Evolutionary conservation across 2,329 filamentous ascomycete species (phyloP).

Genomic region (Aspergillus sp.): DNA sequence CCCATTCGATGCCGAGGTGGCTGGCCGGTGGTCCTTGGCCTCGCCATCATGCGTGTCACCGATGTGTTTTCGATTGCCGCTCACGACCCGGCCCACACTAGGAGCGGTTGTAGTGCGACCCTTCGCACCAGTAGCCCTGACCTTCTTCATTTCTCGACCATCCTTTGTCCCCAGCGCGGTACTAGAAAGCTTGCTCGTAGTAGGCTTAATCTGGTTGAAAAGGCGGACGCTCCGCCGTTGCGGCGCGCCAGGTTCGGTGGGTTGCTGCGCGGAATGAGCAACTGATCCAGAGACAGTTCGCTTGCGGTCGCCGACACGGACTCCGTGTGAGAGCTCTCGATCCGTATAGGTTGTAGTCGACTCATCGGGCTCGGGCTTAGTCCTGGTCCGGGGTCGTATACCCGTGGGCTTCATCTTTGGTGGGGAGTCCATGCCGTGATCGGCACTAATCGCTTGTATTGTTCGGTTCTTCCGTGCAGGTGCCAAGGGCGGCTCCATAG

Average conservation of each 20-base stretch:
- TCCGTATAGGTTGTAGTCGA: conserved; percentile 35
- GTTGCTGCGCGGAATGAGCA: conserved; percentile 54
- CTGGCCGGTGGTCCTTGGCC: conserved; percentile 57
- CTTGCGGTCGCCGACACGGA: conserved; percentile 67
- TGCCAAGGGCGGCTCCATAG: conserved; percentile 47
- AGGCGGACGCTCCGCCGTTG: conserved; percentile 73
- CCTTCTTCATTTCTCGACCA: conserved; percentile 78
- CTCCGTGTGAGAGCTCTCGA: conserved; percentile 33
- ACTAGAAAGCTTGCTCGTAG: conserved; percentile 63
- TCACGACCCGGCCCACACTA: conserved; percentile 81
- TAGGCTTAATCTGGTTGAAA: conserved; percentile 69
- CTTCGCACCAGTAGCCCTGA: conserved; percentile 72
- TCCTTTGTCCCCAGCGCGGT: conserved; percentile 61
- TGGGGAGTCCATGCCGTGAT: conserved; percentile 57
- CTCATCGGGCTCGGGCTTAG: conserved; percentile 44
- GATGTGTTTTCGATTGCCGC: conserved; percentile 77
- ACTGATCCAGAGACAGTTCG: conserved; percentile 86
- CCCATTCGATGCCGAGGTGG: conserved; percentile 34
- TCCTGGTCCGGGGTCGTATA: conserved; percentile 44
- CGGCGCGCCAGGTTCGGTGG: conserved; percentile 64
- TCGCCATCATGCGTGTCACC: conserved; percentile 64
- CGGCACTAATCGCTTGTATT: conserved; percentile 54
- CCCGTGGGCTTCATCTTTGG: conserved; percentile 64
- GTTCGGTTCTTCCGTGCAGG: conserved; percentile 55
- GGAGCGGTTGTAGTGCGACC: conserved; percentile 66